Base-by-base conservation (phyloP, 2,329 filamentous ascomycete genomes). In the Aspergillus eucalypticola region DNA sequence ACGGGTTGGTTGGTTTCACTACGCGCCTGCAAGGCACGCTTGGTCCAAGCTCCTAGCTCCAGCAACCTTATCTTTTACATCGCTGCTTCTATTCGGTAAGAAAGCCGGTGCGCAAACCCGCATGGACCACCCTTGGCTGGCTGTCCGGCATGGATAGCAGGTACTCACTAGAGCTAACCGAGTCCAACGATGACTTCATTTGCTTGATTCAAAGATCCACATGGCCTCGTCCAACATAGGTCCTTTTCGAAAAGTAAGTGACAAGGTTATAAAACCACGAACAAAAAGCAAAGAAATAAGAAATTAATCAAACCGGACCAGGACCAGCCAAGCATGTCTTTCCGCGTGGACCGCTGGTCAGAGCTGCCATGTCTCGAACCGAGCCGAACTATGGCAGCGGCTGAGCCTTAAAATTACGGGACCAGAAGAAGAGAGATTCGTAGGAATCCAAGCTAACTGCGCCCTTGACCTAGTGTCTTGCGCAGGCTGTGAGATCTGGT, bases 361-460 rank as follows among this genome's bases (percentile, higher is more conserved):
- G 49, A 53, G 55, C 39, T 53, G 60, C 52, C 39, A 56, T 56
- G 55, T 64, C 54, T 63, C 51, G 60, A 66, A 61, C 64, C 60
- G 52, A 62, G 39, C 54, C 54, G 58, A 60, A 53, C 41, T 46
- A 61, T 60, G 57, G 42, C 42, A 56, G 56, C 49, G 58, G 46
- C 56, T 53, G 57, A 61, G 54, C 50, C 42, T 41, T 41, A 59
- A 52, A 49, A 32, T 13, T 50, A 50, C 32, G 35, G 32, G 17
- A 25, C 48, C 39, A 13, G 49, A 49, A 53, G 19, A 17, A 13
- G 11, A 59, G 52, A 10, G 41, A 54, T 25, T 35, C 11, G 10
- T 35, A 42, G 29, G 19, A 41, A 15, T n/a, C 23, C 39, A 21
- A 50, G 46, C 46, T 50, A 27, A 27, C 46, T 50, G 46, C n/a